A percentile compares a stretch with the other conserved stretches of the same genome.
These are phyloP conservation scores for Biscogniauxia marginata DNA, from an alignment of 2,329 filamentous ascomycete genomes.

Conservation along the genomic window DNA sequence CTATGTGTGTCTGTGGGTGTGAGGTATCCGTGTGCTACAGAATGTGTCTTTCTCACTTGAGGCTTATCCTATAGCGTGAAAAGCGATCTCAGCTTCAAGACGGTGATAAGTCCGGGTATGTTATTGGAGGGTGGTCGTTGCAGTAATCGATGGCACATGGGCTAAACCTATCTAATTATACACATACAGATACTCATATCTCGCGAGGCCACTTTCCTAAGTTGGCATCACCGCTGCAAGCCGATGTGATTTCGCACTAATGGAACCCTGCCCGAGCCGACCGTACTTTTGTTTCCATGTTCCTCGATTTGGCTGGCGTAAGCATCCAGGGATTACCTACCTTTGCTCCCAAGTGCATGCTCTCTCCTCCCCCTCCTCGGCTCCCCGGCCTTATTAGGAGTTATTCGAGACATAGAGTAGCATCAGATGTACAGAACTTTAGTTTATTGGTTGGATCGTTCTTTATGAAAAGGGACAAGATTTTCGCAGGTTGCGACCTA, in stretches of 20 bases:
- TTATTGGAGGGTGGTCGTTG: neutral
- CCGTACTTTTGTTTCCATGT: neutral
- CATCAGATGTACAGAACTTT: neutral
- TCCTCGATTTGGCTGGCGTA: neutral
- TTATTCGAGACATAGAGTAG: neutral
- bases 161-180: neutral
- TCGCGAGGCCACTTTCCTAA: neutral
- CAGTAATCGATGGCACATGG: neutral
- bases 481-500: neutral
- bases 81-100: neutral
- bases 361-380: too few relatives aligned
- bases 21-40: neutral
- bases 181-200: neutral
- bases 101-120: neutral
- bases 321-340: neutral
- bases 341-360: neutral
- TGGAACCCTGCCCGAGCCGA: neutral
- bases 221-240: neutral
- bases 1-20: neutral
- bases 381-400: too few relatives aligned
- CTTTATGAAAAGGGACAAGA: neutral
- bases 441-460: neutral
- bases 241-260: neutral
- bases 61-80: neutral
- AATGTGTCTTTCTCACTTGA: neutral